Conservation (phyloP, 345 rosid species). For the Eutrema yunnanense region DNA sequence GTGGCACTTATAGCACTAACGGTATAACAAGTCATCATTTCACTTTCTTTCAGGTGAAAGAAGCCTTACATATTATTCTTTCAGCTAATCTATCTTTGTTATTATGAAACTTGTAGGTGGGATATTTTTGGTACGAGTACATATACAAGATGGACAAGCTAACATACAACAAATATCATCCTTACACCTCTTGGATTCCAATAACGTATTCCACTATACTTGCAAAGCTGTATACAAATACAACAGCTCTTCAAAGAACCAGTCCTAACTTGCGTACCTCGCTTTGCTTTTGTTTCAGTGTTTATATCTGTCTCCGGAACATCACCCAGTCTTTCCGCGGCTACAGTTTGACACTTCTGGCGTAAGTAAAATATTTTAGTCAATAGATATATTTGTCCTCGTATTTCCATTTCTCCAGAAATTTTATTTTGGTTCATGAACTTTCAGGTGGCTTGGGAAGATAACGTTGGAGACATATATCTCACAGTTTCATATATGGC, state of each 20-base stretch:
- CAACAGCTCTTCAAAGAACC: not conserved
- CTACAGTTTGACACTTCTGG: constrained; percentile 85
- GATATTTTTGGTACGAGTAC: constrained; percentile 80
- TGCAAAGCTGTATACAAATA: not conserved
- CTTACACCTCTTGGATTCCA: constrained; percentile 99
- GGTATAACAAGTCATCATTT: constrained; percentile 39
- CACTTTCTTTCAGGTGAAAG: not conserved
- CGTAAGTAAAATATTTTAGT: constrained; percentile 49
- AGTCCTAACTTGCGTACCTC: not conserved
- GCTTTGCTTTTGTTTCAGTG: constrained; percentile 42
- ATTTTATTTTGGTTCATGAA: not conserved
- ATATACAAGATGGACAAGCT: constrained; percentile 91
- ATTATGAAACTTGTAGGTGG: constrained; percentile 46
- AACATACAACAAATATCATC: constrained; percentile 94
- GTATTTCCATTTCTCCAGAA: not conserved
- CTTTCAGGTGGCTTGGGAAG: constrained; percentile 84
- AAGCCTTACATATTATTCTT: not conserved
- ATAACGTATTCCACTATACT: constrained; percentile 63
- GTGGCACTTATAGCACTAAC: constrained; percentile 44
- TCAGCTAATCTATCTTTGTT: constrained; percentile 2
- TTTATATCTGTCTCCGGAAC: constrained; percentile 87
- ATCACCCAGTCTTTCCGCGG: constrained; percentile 76
- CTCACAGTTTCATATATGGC: constrained; percentile 94
- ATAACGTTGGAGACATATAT: constrained; percentile 87
- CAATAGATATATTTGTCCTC: not conserved